Conservation (phyloP, 1,284 basidiomycete genomes). For the Heterobasidion annosum region DNA sequence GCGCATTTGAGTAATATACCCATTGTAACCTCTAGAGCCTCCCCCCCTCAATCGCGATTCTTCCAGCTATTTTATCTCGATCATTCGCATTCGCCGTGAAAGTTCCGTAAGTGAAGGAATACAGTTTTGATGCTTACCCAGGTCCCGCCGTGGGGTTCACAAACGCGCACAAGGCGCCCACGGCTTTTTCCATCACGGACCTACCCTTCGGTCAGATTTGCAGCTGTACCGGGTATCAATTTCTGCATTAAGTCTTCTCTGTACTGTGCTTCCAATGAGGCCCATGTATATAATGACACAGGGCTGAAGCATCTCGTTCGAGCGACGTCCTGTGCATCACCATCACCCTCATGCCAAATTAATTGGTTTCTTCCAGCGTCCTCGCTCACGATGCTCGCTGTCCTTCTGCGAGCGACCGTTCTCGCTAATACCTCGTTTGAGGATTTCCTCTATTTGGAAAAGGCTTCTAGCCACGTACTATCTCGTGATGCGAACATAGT, state of each 20-base stretch:
- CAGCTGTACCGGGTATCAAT: constrained; percentile 1
- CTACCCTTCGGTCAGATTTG: constrained; percentile 8
- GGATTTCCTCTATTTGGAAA: background rate
- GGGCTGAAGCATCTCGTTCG: background rate
- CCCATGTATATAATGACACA: constrained; percentile 10
- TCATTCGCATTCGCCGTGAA: constrained; percentile 1
- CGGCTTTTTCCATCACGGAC: constrained; percentile 7
- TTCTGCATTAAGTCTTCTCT: constrained; percentile 6
- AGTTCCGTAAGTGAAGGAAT: constrained; percentile 3
- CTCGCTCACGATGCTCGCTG: background rate
- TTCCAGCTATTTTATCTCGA: constrained; percentile 2
- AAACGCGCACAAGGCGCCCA: constrained; percentile 3
- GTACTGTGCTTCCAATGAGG: constrained; percentile 6
- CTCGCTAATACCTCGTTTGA: constrained; percentile 1
- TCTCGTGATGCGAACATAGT: background rate
- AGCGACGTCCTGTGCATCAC: background rate
- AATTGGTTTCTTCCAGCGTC: background rate
- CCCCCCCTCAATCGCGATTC: constrained; percentile 7
- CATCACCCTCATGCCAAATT: background rate
- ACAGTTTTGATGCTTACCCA: constrained; percentile 8
- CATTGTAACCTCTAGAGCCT: constrained; percentile 18
- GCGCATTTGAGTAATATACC: constrained; percentile 40
- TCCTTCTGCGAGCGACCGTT: background rate
- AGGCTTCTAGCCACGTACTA: background rate
- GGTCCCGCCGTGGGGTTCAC: constrained; percentile 7